Percentiles rank a stretch among this genome's conserved stretches.
Evolutionary conservation across 208 protist species (phyloP).

Genomic region (Acanthamoeba healyi): DNA sequence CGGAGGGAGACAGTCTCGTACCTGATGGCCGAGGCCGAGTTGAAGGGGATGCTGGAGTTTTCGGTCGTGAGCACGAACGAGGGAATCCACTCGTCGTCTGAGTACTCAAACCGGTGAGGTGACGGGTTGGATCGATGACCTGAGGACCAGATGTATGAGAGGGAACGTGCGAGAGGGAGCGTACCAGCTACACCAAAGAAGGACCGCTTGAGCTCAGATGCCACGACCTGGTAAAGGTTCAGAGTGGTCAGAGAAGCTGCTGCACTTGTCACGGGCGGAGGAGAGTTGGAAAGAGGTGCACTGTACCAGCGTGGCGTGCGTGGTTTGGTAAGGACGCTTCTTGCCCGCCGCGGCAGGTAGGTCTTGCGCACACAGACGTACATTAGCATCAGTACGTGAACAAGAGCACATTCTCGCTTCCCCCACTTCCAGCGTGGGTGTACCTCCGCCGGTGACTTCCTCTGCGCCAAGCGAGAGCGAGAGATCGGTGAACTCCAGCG

Average conservation of each 20-base stretch:
- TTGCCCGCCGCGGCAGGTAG: neutral
- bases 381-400: too few species aligned
- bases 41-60: conserved; percentile 1
- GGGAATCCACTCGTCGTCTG: neutral
- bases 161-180: neutral
- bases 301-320: neutral
- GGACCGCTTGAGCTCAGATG: neutral
- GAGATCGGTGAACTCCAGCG: neutral
- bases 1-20: too few species aligned
- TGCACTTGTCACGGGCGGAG: too few species aligned
- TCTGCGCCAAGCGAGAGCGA: neutral
- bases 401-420: too few species aligned
- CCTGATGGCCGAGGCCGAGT: conserved; percentile 17
- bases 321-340: conserved; percentile 9
- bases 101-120: neutral
- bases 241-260: neutral
- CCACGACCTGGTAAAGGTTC: neutral
- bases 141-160: neutral
- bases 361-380: neutral
- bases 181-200: neutral
- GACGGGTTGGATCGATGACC: too few species aligned
- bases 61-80: neutral
- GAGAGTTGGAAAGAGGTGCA: too few species aligned
- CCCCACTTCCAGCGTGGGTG: too few species aligned
- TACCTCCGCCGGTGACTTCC: neutral